Conservation (phyloP, 129 eudicot genomes). For the Artemisia argyi region DNA sequence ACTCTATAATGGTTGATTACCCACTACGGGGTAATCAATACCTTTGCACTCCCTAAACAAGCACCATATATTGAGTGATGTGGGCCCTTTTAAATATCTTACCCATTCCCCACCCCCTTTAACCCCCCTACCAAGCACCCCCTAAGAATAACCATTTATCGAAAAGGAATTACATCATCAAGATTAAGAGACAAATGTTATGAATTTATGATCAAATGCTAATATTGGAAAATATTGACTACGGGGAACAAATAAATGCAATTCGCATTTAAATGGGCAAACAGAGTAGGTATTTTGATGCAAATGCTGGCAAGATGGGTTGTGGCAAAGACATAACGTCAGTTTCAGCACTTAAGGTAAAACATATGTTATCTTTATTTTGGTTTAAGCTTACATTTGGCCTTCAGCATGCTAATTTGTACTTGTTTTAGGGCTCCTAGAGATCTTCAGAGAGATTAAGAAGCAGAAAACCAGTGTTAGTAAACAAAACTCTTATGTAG, state of each 20-base stretch:
- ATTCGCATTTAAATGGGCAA: conserved; percentile 2
- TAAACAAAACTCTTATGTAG: not conserved
- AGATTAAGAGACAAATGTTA: conserved; percentile 1
- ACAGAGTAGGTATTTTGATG: not conserved
- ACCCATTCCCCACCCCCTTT: too few relatives aligned
- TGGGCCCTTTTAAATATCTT: too few relatives aligned
- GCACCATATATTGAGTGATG: too few relatives aligned
- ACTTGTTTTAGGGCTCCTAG: conserved; percentile 25
- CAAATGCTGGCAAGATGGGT: not conserved
- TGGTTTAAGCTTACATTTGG: conserved; percentile 12
- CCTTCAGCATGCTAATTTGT: conserved; percentile 21
- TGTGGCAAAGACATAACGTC: conserved; percentile 20
- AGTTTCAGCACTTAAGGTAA: conserved; percentile 20
- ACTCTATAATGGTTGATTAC: too few relatives aligned
- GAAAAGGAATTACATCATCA: not conserved
- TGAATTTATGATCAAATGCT: not conserved
- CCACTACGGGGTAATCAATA: too few relatives aligned
- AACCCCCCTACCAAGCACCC: too few relatives aligned
- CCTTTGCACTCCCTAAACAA: too few relatives aligned
- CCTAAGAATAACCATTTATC: not conserved
- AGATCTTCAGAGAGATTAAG: not conserved
- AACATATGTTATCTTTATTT: conserved; percentile 9
- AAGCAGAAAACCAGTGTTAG: not conserved
- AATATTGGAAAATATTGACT: conserved; percentile 3
- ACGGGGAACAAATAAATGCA: conserved; percentile 4